Evolutionary conservation across 768 basidiomycete genomes (phyloP).

Genomic region (Mycena sanguinolenta): DNA sequence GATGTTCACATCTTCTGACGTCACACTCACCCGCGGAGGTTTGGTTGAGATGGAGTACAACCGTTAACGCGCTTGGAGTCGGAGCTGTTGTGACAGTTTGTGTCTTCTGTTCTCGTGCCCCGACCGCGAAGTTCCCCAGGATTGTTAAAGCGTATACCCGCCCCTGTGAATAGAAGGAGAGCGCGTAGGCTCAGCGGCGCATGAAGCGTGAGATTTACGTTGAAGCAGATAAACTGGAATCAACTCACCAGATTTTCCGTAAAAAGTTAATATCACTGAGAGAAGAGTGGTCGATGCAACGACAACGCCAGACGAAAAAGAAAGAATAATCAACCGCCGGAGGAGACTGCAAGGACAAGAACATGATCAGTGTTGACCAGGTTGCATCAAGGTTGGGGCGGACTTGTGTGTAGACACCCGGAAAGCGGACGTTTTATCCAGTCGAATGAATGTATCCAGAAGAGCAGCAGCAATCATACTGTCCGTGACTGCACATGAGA

Average conservation of each 20-base stretch:
- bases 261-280: neutral
- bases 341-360: neutral
- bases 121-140: neutral
- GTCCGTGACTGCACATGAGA: constrained; percentile 11
- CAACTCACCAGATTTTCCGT: neutral
- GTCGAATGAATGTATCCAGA: constrained; percentile 1
- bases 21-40: neutral
- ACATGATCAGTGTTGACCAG: neutral
- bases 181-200: neutral
- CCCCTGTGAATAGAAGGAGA: neutral
- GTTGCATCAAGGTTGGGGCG: neutral
- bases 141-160: neutral
- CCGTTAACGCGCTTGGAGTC: no score
- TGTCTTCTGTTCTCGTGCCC: neutral
- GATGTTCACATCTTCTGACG: neutral
- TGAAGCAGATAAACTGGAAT: neutral
- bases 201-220: neutral
- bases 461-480: constrained; percentile 13
- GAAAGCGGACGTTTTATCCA: neutral
- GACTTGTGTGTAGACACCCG: constrained; percentile 5
- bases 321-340: neutral
- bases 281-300: neutral
- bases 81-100: neutral
- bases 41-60: neutral
- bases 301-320: neutral